These are phyloP conservation scores for Lentinula guzmanii DNA, from an alignment of 768 basidiomycete genomes.

Conservation along the genomic window DNA sequence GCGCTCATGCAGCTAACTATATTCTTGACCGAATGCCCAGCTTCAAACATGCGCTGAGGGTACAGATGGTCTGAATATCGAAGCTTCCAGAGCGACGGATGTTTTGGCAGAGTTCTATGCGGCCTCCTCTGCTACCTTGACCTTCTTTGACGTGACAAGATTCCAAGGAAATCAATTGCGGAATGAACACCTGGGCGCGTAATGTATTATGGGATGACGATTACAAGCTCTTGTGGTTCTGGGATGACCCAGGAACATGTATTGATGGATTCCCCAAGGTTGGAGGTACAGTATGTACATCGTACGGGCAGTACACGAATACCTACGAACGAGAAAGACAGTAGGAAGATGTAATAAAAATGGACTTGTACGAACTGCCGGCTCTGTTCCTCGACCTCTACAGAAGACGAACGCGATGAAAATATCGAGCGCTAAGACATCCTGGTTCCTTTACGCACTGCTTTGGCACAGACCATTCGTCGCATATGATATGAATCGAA, in stretches of 20 bases:
- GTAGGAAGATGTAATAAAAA: conserved; percentile 5
- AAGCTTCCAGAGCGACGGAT: background rate
- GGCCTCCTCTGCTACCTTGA: too few species aligned
- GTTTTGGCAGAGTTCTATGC: background rate
- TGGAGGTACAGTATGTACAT: too few species aligned
- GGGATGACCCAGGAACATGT: too few species aligned
- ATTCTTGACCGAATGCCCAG: background rate
- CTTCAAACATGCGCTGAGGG: background rate
- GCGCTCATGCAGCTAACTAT: background rate
- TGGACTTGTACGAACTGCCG: conserved; percentile 28
- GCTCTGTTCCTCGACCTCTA: conserved; percentile 26
- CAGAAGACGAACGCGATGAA: conserved; percentile 18
- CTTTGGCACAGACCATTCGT: conserved; percentile 39
- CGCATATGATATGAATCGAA: conserved; percentile 8
- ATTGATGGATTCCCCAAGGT: too few species aligned
- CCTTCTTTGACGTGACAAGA: too few species aligned
- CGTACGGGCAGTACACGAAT: background rate
- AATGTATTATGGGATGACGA: too few species aligned
- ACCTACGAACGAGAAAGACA: background rate
- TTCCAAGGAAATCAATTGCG: too few species aligned
- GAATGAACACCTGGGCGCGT: too few species aligned
- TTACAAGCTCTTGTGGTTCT: too few species aligned
- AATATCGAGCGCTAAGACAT: conserved; percentile 32
- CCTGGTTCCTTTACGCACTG: conserved; percentile 27
- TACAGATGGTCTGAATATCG: background rate